A percentile compares a stretch with the other conserved stretches of the same genome.
These are phyloP conservation scores for Saturnispora diversa DNA, from an alignment of 805 yeast genomes.

Conservation along the genomic window DNA sequence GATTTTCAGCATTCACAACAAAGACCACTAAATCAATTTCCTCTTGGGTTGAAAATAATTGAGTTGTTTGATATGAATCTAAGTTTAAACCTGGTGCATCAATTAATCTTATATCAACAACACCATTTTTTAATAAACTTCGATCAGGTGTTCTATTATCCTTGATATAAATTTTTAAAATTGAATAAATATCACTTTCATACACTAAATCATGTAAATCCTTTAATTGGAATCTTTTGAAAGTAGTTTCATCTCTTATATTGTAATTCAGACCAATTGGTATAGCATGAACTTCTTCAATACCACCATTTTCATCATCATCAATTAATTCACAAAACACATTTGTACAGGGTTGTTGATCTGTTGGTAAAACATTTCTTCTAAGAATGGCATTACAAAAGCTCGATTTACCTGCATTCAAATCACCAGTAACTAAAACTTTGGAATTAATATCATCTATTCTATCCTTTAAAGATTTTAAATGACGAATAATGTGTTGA, in stretches of 20 bases:
- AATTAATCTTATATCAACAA: constrained; percentile 82
- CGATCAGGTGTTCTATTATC: constrained; percentile 62
- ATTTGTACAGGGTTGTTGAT: constrained; percentile 95
- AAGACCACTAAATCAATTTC: constrained; percentile 94
- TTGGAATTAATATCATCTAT: constrained; percentile 88
- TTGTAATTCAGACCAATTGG: constrained; percentile 47
- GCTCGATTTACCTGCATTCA: constrained; percentile 93
- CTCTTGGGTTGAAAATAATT: constrained; percentile 91
- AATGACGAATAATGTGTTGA: constrained; percentile 55
- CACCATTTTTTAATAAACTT: constrained; percentile 78
- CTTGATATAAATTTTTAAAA: constrained; percentile 73
- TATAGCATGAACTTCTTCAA: constrained; percentile 93
- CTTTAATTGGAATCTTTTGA: constrained; percentile 42
- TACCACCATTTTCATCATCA: constrained; percentile 59
- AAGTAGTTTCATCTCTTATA: constrained; percentile 56
- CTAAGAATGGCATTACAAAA: constrained; percentile 86
- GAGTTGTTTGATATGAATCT: constrained; percentile 90
- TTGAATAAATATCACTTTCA: constrained; percentile 59
- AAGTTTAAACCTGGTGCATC: constrained; percentile 97
- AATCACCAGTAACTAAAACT: constrained; percentile 93
- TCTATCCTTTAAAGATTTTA: constrained; percentile 65
- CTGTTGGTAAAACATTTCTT: constrained; percentile 78
- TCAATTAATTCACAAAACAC: constrained; percentile 94
- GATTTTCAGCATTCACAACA: constrained; percentile 94
- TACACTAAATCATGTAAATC: constrained; percentile 64